Percentiles rank a stretch among this genome's conserved stretches.
Conservation (phyloP, 2,329 filamentous ascomycete species). For the Chrysosporium queenslandicum region DNA sequence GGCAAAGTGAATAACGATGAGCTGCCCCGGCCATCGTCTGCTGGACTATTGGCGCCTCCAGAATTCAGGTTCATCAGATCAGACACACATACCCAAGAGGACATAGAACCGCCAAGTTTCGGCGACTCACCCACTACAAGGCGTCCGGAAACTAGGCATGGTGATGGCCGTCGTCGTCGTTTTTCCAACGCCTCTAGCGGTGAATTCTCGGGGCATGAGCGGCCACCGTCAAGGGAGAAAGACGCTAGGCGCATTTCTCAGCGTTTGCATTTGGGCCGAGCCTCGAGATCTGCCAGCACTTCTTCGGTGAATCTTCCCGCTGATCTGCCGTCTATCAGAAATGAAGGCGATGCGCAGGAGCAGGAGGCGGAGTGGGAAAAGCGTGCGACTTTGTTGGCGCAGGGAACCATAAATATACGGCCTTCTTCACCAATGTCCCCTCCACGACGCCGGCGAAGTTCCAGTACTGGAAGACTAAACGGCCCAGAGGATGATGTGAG, state of each 20-base stretch:
- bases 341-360: conserved; percentile 42
- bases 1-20: conserved; percentile 34
- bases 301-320: conserved; percentile 66
- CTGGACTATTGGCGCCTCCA: conserved; percentile 30
- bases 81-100: conserved; percentile 69
- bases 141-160: conserved; percentile 22
- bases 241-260: conserved; percentile 47
- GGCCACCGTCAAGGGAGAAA: conserved; percentile 17
- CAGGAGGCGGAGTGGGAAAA: conserved; percentile 80
- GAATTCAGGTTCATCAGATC: conserved; percentile 77
- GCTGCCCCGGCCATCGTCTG: conserved; percentile 12
- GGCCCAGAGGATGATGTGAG: conserved; percentile 32
- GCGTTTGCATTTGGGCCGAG: conserved; percentile 52
- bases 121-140: conserved; percentile 26
- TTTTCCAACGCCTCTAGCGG: conserved; percentile 18
- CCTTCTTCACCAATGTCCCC: conserved; percentile 1
- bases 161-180: conserved; percentile 29
- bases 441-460: conserved; percentile 19
- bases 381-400: conserved; percentile 78
- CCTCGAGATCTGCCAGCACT: conserved; percentile 43
- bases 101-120: conserved; percentile 59
- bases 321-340: conserved; percentile 60
- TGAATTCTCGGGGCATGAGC: neutral
- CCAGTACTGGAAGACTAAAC: conserved; percentile 25
- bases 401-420: conserved; percentile 40